Evolutionary conservation across 2,329 filamentous ascomycete species (phyloP), one percentile per base, ranked within the genome.

Genomic region (Zasmidium angulare): DNA sequence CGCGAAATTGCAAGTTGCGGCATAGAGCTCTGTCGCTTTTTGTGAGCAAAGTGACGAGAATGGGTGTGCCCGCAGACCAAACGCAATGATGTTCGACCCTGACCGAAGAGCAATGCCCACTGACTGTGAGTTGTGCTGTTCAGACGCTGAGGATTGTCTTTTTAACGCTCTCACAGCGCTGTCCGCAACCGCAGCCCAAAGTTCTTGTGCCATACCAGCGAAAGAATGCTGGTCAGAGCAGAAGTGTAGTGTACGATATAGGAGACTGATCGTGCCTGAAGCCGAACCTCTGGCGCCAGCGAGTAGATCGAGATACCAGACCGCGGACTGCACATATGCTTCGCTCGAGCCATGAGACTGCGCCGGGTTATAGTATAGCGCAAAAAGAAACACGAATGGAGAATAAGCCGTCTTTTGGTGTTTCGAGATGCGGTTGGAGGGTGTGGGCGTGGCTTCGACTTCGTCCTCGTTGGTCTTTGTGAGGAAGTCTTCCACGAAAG

Each of bases 11-110:
- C 83, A 72, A 36, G 57, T 61, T 64, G 31, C 61, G 52, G 60
- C 61, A 59, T 50, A 69, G n/a, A 63, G 74, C 71, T n/a, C 59
- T 57, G 29, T 71, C 75, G 26, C 23, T 10, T 55, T 57, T 6
- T 55, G 40, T 24, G 61, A 23, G 49, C 53, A 59, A 23, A 40
- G 43, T 1, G 56, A 24, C 22, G 49, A 50, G 2, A 23, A 53
- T 36, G 58, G 22, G 10, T 52, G 40, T n/a, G 57, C 50, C 11
- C 74, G 73, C 50, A 89, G 71, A 19, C 89, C 86, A 64, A 81
- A 77, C 66, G 87, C 82, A 2, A 96, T 79, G 31, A 96, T 82
- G 19, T 83, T 86, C 17, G 87, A 81, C 22, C 89, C 77, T 53
- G 89, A 85, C 9, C 89, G 86, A 64, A 90, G 92, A 31, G 59